Evolutionary conservation across 148 eudicot species (phyloP).

Genomic region (Diospyros kaki): DNA sequence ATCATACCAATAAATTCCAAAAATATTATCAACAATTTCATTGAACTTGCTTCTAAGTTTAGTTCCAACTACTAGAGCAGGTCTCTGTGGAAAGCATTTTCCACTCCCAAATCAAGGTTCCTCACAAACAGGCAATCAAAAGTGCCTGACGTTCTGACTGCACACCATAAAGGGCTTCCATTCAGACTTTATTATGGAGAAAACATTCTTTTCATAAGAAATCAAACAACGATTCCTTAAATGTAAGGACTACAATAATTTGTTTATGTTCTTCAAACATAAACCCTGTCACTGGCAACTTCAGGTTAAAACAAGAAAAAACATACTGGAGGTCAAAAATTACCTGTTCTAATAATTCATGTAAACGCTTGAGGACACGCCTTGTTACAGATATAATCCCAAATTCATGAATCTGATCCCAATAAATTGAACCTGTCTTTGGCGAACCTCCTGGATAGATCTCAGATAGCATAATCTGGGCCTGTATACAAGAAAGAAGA

Average conservation of each 20-base stretch:
- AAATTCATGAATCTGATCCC: slow-evolving; percentile 93
- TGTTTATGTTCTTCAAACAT: neutral
- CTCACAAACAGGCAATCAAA: neutral
- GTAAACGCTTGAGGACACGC: slow-evolving; percentile 74
- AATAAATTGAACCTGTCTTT: slow-evolving; percentile 76
- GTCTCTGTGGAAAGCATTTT: neutral
- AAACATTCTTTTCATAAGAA: neutral
- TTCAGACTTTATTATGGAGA: neutral
- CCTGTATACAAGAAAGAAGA: slow-evolving; percentile 41
- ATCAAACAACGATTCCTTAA: neutral
- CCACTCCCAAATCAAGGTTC: neutral
- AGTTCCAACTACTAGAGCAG: neutral
- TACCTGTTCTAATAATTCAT: slow-evolving; percentile 76
- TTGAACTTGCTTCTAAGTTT: neutral
- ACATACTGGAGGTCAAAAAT: neutral
- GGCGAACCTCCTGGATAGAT: slow-evolving; percentile 94
- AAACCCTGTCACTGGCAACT: neutral
- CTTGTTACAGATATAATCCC: slow-evolving; percentile 83
- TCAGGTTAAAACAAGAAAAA: neutral
- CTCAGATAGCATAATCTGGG: slow-evolving; percentile 89
- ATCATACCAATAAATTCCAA: neutral
- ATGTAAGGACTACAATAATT: neutral
- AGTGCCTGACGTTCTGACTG: neutral
- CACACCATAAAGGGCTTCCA: neutral
- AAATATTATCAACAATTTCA: neutral